Conservation (phyloP, 2,329 filamentous ascomycete species). For the Diplodia seriata region DNA sequence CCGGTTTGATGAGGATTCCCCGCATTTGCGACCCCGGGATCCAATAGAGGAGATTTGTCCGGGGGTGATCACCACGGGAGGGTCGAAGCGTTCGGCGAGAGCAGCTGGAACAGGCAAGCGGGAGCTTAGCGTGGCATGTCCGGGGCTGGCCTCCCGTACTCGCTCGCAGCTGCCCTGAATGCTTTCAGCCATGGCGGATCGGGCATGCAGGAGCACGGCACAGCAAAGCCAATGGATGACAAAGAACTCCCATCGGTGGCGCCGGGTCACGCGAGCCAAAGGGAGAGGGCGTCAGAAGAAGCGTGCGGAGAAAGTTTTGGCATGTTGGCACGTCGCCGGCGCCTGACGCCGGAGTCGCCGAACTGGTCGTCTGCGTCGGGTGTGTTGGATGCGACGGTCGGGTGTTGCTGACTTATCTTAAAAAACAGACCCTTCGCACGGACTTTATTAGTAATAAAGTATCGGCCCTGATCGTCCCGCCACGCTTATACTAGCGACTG, state of each 20-base stretch:
- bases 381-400: too few species aligned
- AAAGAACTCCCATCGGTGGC: not conserved
- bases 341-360: too few species aligned
- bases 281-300: not conserved
- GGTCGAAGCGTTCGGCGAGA: slow-evolving; percentile 21
- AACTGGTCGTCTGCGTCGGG: too few species aligned
- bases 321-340: too few species aligned
- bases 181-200: slow-evolving; percentile 5
- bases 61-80: slow-evolving; percentile 10
- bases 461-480: slow-evolving; percentile 59
- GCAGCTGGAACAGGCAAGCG: slow-evolving; percentile 15
- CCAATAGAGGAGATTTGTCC: slow-evolving; percentile 11
- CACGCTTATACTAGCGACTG: slow-evolving; percentile 52
- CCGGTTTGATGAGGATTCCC: slow-evolving; percentile 27
- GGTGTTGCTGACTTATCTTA: not conserved
- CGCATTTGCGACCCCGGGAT: slow-evolving; percentile 25
- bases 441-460: too few species aligned
- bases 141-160: slow-evolving; percentile 14
- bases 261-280: slow-evolving; percentile 20
- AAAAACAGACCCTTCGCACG: too few species aligned
- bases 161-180: slow-evolving; percentile 18
- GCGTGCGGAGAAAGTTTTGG: not conserved
- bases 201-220: slow-evolving; percentile 15
- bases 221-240: slow-evolving; percentile 8
- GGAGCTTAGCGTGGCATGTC: slow-evolving; percentile 1